Evolutionary conservation across 176 grass and related monocot species (phyloP), one percentile per base, ranked within the genome.

Genomic region (Secale cereale): DNA sequence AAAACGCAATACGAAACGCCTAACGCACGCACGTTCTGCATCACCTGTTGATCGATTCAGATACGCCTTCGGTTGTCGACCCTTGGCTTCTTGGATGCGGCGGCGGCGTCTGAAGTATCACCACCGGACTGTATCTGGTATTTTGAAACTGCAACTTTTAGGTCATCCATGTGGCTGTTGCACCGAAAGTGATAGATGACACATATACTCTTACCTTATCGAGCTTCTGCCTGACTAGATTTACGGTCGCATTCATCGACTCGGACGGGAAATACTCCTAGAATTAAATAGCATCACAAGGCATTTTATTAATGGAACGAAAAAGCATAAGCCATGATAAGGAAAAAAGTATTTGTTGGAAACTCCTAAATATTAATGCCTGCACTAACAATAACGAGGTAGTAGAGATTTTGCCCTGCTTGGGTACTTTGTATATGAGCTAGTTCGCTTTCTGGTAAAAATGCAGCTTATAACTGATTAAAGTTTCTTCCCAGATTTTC

Each of bases 191-290:
- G 59, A 45, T 35, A 83, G 46, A 17, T 8, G 23, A 26, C 17
- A 25, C 6, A 33, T 3, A 46, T 52, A 59, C 11, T 61, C 12
- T 80, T 66, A 99, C 90, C 97, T 91, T 92, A 54, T 94, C 91
- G 50, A 96, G 91, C 83, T 94, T 94, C 36, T 89, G 90, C 25
- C 93, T 91, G 25, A 99, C 93, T 54, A 92, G 45, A 14, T 89
- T 92, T 26, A 96, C 93, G 11, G 90, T 94, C 29, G 78, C 64
- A 46, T 99, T 99, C 93, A 99, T 99, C 1, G 91, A 94, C 54
- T 87, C 36, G 0, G 88, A 89, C 74, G 97, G 84, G 89, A 98
- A 99, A 79, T 94, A 99, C 77, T 96, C 93, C 93, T 99, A 91
- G 33, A 87, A 66, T 59, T 13, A 16, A 63, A 30, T 37, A 45